Conservation (phyloP, 2,329 filamentous ascomycete genomes). For the Ascochyta pisi region DNA sequence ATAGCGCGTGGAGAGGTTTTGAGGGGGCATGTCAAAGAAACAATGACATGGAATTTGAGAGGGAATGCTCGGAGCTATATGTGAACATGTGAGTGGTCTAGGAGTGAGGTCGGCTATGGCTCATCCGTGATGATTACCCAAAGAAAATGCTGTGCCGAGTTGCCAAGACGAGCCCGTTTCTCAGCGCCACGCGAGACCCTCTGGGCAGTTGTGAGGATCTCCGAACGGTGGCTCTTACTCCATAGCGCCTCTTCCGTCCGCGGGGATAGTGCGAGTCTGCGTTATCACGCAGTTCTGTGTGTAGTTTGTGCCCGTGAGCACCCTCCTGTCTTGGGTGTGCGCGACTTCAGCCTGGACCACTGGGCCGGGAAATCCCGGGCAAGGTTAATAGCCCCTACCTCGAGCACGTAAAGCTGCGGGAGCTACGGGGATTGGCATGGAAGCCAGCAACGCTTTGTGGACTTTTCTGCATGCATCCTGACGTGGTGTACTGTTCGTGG, state of each 20-base stretch:
- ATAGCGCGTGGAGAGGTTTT: not conserved
- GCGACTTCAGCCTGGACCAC: not conserved
- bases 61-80: slow-evolving; percentile 20
- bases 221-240: slow-evolving; percentile 3
- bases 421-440: slow-evolving; percentile 1
- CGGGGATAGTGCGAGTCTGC: slow-evolving; percentile 7
- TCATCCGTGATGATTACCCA: slow-evolving; percentile 25
- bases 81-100: slow-evolving; percentile 23
- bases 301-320: slow-evolving; percentile 9
- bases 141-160: slow-evolving; percentile 22
- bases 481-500: slow-evolving; percentile 1
- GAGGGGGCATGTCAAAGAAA: not conserved
- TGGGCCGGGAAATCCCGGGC: slow-evolving; percentile 9
- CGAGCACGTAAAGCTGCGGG: not conserved
- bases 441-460: not conserved
- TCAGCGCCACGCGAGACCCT: slow-evolving; percentile 20
- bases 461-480: not conserved
- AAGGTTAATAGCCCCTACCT: slow-evolving; percentile 3
- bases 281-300: not conserved
- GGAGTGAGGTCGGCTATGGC: slow-evolving; percentile 26
- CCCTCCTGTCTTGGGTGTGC: slow-evolving; percentile 6
- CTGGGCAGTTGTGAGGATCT: not conserved
- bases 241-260: slow-evolving; percentile 11
- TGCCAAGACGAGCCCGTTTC: slow-evolving; percentile 25
- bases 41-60: slow-evolving; percentile 26